These are phyloP conservation scores for Austroboletus novae-zelandiae DNA, from an alignment of 1,284 basidiomycete genomes.

Conservation along the genomic window DNA sequence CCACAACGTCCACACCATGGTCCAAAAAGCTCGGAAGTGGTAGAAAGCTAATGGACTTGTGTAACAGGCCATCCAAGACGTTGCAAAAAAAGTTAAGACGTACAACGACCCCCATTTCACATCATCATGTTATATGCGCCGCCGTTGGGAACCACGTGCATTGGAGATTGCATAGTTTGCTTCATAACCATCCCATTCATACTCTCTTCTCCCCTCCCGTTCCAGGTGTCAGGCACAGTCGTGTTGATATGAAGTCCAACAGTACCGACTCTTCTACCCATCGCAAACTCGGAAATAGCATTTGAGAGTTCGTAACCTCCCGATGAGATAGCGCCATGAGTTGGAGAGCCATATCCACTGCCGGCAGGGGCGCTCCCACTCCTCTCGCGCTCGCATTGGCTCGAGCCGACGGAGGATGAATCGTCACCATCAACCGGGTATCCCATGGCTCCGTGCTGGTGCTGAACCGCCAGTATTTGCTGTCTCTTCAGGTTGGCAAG, in stretches of 20 bases:
- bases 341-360: conserved; percentile 36
- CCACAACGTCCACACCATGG: conserved; percentile 6
- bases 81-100: conserved; percentile 6
- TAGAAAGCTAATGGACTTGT: conserved; percentile 10
- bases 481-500: conserved; percentile 36
- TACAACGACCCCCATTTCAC: conserved; percentile 18
- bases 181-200: conserved; percentile 38
- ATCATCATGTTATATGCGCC: conserved; percentile 42
- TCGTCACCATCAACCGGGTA: conserved; percentile 42
- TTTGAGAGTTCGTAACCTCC: conserved; percentile 39
- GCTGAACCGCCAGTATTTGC: conserved; percentile 31
- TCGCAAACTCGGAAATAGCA: conserved; percentile 23
- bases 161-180: conserved; percentile 31
- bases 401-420: conserved; percentile 40
- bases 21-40: conserved; percentile 10
- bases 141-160: conserved; percentile 32
- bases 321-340: conserved; percentile 19
- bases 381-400: conserved; percentile 33
- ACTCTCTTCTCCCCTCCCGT: conserved; percentile 31
- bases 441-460: conserved; percentile 21
- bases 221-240: conserved; percentile 20
- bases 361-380: conserved; percentile 39
- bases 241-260: conserved; percentile 27
- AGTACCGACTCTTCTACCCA: conserved; percentile 26
- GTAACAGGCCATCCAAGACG: conserved; percentile 7